Conservation (phyloP, 1,284 basidiomycete genomes). For the Leccinum griseonigrum region DNA sequence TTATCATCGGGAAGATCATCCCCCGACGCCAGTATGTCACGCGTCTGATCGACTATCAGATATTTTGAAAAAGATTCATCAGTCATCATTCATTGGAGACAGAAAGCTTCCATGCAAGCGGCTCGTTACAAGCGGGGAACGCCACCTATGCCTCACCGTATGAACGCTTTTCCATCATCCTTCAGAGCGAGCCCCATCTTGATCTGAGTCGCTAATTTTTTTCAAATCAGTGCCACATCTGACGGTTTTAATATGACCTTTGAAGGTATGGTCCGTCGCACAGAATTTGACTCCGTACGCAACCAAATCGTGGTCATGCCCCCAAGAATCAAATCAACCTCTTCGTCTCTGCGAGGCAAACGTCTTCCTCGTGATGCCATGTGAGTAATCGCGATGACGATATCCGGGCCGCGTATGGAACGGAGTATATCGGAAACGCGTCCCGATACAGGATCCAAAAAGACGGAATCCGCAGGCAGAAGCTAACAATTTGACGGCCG, state of each 20-base stretch:
- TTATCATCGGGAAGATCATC: slow-evolving; percentile 7
- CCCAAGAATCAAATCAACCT: slow-evolving; percentile 12
- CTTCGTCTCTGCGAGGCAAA: neutral
- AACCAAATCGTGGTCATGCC: slow-evolving; percentile 13
- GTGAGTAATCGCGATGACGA: slow-evolving; percentile 15
- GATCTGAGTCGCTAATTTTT: slow-evolving; percentile 7
- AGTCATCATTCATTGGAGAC: neutral
- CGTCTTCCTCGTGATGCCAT: slow-evolving; percentile 15
- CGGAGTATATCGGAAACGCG: slow-evolving; percentile 11
- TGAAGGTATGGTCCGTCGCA: neutral
- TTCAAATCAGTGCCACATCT: slow-evolving; percentile 11
- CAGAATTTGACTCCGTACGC: slow-evolving; percentile 9
- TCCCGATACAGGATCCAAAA: slow-evolving; percentile 10
- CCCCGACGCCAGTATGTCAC: slow-evolving; percentile 3
- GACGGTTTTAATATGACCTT: slow-evolving; percentile 9
- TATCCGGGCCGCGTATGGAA: slow-evolving; percentile 3
- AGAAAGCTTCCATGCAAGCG: neutral
- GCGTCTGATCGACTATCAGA: slow-evolving; percentile 5
- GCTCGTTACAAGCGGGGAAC: neutral
- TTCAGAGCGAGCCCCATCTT: slow-evolving; percentile 1
- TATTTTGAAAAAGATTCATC: neutral
- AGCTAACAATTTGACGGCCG: slow-evolving; percentile 8
- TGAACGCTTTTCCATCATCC: neutral
- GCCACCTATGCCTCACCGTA: slow-evolving; percentile 6
- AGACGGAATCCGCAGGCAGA: slow-evolving; percentile 10